Base-by-base conservation (phyloP, 495 filamentous ascomycete genomes). In the Aspergillus affinis region DNA sequence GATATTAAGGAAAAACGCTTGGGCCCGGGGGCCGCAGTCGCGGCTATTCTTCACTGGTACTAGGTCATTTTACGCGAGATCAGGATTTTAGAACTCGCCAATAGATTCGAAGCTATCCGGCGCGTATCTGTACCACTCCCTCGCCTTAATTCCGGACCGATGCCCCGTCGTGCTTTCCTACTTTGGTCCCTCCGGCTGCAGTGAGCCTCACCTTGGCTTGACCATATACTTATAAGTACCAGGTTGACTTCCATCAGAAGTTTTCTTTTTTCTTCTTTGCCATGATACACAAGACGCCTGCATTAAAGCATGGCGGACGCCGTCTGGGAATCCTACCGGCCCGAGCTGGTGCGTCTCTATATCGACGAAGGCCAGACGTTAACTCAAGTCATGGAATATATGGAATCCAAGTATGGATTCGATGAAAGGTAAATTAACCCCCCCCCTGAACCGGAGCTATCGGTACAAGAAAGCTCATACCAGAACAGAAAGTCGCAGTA, bases 381-480 rank as follows among this genome's bases (percentile, higher is more conserved):
- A 44, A 64, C 66, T 26, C 66, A 76, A 45, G 74, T 78, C 5
- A 79, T 75, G 71, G 62, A 69, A 21, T 51, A 73, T 55, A 78
- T 79, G 76, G 67, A 71, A 32, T 51, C 71, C 46, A 60, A 68
- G 26, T 64, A 79, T 48, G 54, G 60, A 20, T 78, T 78, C 61
- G 65, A 62, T 30, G 72, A 70, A 50, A 79, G 72, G 78, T 78
- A 58, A 60, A n/a, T n/a, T n/a, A n/a, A n/a, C n/a, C n/a, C n/a
- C n/a, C n/a, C n/a, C n/a, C n/a, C n/a, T n/a, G n/a, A n/a, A n/a
- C n/a, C n/a, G n/a, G n/a, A n/a, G n/a, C n/a, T n/a, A n/a, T n/a
- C n/a, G n/a, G n/a, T n/a, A n/a, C n/a, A 48, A 10, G 10, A 12
- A 27, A 27, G 13, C 53, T 64, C 9, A 60, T 36, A 18, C 2